Evolutionary conservation across 2,329 filamentous ascomycete genomes (phyloP).

Genomic region (Blastomyces gilchristii): DNA sequence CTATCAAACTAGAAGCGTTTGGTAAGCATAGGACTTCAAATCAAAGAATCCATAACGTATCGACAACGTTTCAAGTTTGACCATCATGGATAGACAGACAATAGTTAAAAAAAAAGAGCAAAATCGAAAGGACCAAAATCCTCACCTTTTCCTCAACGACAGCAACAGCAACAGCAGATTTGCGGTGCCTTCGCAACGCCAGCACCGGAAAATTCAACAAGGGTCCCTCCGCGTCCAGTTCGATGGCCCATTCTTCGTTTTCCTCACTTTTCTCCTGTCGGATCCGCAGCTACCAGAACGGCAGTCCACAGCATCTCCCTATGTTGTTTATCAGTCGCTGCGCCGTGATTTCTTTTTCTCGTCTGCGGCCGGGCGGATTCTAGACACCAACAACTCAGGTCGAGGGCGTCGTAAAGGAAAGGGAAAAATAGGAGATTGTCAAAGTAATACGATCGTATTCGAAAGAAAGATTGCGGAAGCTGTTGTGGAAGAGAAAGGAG

Average conservation of each 20-base stretch:
- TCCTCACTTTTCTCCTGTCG: background rate
- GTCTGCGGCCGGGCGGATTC: background rate
- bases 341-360: background rate
- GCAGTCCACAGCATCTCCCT: background rate
- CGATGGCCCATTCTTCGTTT: slow-evolving; percentile 6
- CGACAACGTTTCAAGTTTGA: background rate
- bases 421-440: no score
- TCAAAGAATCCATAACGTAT: background rate
- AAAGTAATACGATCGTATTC: no score
- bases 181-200: background rate
- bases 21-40: slow-evolving; percentile 5
- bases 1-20: slow-evolving; percentile 12
- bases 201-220: slow-evolving; percentile 1
- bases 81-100: background rate
- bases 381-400: background rate
- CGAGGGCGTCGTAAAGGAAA: no score
- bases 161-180: background rate
- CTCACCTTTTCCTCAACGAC: slow-evolving; percentile 1
- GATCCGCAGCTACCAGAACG: background rate
- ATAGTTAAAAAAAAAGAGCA: background rate
- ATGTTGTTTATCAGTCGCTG: background rate
- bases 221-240: slow-evolving; percentile 1
- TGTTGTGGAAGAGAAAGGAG: no score
- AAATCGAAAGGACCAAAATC: background rate
- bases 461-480: no score